Percentiles rank a stretch among this genome's conserved stretches.
Conservation (phyloP, 352 stramenopile species). For the Pythium myriotylum region DNA sequence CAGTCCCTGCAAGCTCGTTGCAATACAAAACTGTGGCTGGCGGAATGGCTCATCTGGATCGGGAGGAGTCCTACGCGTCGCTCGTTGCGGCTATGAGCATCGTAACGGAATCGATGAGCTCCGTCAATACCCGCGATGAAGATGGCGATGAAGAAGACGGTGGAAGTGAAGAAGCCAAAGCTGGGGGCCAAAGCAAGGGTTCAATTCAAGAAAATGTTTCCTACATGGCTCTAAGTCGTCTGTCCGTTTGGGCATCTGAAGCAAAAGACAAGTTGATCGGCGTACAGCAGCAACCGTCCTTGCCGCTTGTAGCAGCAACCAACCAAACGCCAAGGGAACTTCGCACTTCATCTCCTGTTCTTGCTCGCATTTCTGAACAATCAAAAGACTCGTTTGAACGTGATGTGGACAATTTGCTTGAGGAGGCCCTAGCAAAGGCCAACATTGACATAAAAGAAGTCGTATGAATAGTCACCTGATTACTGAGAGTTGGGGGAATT, state of each 20-base stretch:
- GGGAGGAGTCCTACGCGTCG: slow-evolving; percentile 62
- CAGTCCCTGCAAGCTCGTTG: neutral
- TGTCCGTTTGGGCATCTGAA: slow-evolving; percentile 61
- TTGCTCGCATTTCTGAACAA: slow-evolving; percentile 18
- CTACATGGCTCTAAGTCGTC: slow-evolving; percentile 56
- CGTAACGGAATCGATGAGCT: slow-evolving; percentile 13
- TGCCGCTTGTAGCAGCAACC: neutral
- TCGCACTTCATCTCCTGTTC: slow-evolving; percentile 6
- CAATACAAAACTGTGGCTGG: slow-evolving; percentile 33
- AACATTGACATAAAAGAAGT: slow-evolving; percentile 46
- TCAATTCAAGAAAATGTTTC: slow-evolving; percentile 55
- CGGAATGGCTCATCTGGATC: slow-evolving; percentile 39
- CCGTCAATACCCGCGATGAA: slow-evolving; percentile 24
- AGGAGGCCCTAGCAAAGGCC: slow-evolving; percentile 52
- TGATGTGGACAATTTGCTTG: slow-evolving; percentile 44
- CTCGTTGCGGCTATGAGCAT: slow-evolving; percentile 50
- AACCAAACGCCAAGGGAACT: neutral
- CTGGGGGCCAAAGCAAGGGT: slow-evolving; percentile 13
- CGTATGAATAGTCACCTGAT: slow-evolving; percentile 2
- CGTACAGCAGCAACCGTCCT: neutral
- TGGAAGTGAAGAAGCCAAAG: too few relatives aligned
- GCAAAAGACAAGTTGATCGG: slow-evolving; percentile 54
- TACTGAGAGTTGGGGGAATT: slow-evolving; percentile 14
- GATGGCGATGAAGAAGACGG: slow-evolving; percentile 32
- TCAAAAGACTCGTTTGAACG: slow-evolving; percentile 40